Evolutionary conservation across 2,329 filamentous ascomycete genomes (phyloP), one percentile per base, ranked within the genome.

Genomic region (Alternaria sp.): DNA sequence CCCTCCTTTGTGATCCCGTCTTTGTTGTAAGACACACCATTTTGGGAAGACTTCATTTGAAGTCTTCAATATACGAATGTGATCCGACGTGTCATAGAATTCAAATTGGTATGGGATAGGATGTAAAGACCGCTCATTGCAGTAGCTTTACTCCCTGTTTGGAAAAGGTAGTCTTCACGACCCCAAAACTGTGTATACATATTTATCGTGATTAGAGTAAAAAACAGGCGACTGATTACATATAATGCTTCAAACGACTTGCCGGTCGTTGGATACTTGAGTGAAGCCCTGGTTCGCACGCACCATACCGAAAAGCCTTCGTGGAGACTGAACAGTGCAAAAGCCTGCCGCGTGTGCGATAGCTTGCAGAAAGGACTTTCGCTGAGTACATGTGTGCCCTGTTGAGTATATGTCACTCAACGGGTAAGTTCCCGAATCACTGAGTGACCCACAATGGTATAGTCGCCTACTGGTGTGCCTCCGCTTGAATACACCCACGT

Each of bases 251-350:
- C 34, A 13, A 42, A 54, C 26, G 49, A 40, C 55, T 52, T 52
- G 44, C 14, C 31, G 24, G 45, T 29, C 36, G 53, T 51, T 55
- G 36, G 41, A 53, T 46, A 61, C 54, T 64, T 54, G 34, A 37
- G 49, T 34, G 39, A 55, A 48, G 37, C 51, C 54, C 49, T 44
- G 21, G 21, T 51, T 28, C 52, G 53, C 50, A 48, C 31, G 34
- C 44, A 37, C 29, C 17, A 17, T 23, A 21, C 28, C 28, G 13
- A 53, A 14, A 36, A 49, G 7, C 8, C 39, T 28, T 39, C 17
- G 17, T 23, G 44, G 24, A 50, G 21, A 52, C 39, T 29, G 28
- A 26, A 55, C n/a, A 33, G 23, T 40, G 34, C 37, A 49, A 23
- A 33, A 33, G 37, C 23, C 33, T 17, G 51, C 17, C 11, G 31